A percentile compares a stretch with the other conserved stretches of the same genome.
phyloP scores from a whole-genome alignment of 2,329 filamentous ascomycete species.

The Lizonia empirigonia region DNA sequence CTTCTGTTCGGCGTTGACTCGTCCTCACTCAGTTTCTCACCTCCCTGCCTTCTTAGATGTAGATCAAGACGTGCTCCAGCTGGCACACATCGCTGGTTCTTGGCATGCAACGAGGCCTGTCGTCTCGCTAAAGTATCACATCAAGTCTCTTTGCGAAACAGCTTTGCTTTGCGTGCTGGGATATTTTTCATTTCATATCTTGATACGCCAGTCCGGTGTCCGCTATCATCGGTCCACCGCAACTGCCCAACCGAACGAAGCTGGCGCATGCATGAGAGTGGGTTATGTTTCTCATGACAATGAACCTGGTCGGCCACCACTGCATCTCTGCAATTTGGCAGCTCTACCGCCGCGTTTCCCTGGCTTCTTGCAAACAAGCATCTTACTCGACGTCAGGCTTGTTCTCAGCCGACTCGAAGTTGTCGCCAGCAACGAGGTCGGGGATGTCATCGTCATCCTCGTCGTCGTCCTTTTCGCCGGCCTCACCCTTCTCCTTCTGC shows the following conservation, averaged over 20 bases:
- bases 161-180: conserved; percentile 28
- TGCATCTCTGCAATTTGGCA: conserved; percentile 26
- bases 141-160: no score
- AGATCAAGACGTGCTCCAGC: no score
- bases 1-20: no score
- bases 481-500: conserved; percentile 88
- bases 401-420: conserved; percentile 75
- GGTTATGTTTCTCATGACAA: conserved; percentile 6
- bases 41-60: no score
- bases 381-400: conserved; percentile 81
- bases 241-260: conserved; percentile 33
- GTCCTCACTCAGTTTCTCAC: no score
- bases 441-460: conserved; percentile 86
- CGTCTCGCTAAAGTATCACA: no score
- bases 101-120: no score
- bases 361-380: conserved; percentile 15
- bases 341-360: conserved; percentile 25
- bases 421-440: conserved; percentile 94
- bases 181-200: conserved; percentile 46
- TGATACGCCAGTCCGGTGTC: conserved; percentile 43
- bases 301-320: conserved; percentile 22
- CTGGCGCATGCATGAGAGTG: conserved; percentile 26
- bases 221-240: conserved; percentile 35
- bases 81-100: no score
- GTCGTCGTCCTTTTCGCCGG: conserved; percentile 68